Base-by-base conservation (phyloP, 2,329 filamentous ascomycete species). In the Fusarium heterosporum region DNA sequence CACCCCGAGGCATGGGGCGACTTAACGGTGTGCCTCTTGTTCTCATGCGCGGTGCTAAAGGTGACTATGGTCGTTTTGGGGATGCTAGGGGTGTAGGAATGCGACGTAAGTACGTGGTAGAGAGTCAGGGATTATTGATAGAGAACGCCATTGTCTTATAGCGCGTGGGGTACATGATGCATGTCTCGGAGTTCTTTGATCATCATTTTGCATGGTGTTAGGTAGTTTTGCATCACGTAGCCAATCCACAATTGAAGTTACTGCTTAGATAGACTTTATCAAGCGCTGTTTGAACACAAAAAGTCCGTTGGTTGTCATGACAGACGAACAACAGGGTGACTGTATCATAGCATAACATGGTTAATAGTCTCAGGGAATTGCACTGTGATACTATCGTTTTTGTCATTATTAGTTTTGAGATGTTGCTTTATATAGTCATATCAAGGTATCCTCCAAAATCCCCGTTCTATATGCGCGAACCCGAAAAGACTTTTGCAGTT, bases 41-140 rank as follows among this genome's bases (percentile, higher is more conserved):
- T 38, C 92, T 98, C 86, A 86, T 97, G 19, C 88, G 88, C 0
- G 93, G 92, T 0, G 90, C 89, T 0, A 83, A 89, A 39, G 78
- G 77, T 13, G 77, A 79, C 32, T 90, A 93, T 70, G 83, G 85
- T 28, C 78, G 89, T 56, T 81, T 97, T 30, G 82, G 79, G 40
- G 79, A 81, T 42, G 88, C 90, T n/a, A 84, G 82, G 54, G 89
- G 87, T 5, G 77, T 97, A 4, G 93, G 93, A 0, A 80, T 97
- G 63, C 87, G 91, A 73, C 85, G 93, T 75, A 83, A 92, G 72
- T 97, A 93, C 77, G 87, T 87, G 73, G 88, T 97, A 41, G 87
- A 91, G 74, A 96, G 93, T 65, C 89, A 95, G 77, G 94, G 93
- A 0, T 79, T 93, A 42, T 83, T 86, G 65, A 92, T 98, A 71